Base-by-base conservation (phyloP, 2,329 filamentous ascomycete species). In the Ilyonectria sp. region DNA sequence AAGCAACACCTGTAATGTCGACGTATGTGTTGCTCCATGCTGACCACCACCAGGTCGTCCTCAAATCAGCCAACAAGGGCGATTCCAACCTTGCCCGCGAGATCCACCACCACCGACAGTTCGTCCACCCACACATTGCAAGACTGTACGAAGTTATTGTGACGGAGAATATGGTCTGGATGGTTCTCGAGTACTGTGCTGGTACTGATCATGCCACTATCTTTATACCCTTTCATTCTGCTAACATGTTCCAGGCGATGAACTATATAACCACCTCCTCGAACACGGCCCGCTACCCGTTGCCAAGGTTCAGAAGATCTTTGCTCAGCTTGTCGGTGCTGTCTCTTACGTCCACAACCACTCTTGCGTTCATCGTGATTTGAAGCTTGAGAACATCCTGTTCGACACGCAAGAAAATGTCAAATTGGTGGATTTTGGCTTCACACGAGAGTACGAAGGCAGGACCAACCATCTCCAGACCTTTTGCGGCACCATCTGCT, bases 31-130 rank as follows among this genome's bases (percentile, higher is more conserved):
- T 46, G 35, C 23, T n/a, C 26, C 26, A 44, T 49, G 35, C 69
- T 70, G 62, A 71, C 49, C 46, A 37, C 44, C 37, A 26, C 23
- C 79, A 97, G 94, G 96, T 99, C 75, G 96, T 99, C 40, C 93
- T 99, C 83, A 99, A 99, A 83, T 98, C 95, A 68, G 96, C 96
- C 70, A 95, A 96, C 79, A 98, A 97, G 81, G 92, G 95, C 79
- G 96, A 99, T 81, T 90, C 94, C 61, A 99, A 99, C 79, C 91
- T 99, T 55, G 95, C 95, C 17, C 93, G 96, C 75, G 96, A 99
- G 81, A 99, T 99, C 75, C 96, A 99, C 81, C 96, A 99, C 80
- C 96, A 99, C 80, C 93, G 96, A 74, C 96, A 99, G 82, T 98
- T 99, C 82, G 89, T 97, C 71, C 96, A 99, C 78, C 96, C 96